Percentiles rank a stretch among this genome's conserved stretches.
Conservation (phyloP, 2,329 filamentous ascomycete species). For the Colletotrichum lupini region DNA sequence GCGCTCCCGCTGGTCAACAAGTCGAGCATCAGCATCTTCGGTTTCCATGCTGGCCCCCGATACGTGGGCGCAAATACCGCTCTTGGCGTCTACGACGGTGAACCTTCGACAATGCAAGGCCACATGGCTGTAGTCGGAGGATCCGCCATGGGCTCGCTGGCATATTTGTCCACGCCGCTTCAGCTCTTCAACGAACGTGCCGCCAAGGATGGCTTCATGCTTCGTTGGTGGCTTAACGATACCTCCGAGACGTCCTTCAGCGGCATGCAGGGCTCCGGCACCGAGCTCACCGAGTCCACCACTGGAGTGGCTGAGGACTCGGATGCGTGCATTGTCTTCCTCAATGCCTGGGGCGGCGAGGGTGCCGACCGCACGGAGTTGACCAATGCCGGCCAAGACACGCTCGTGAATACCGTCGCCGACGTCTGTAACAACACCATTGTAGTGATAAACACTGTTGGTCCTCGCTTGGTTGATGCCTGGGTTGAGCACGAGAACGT, state of each 20-base stretch:
- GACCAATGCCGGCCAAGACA: constrained; percentile 73
- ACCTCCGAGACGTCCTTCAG: constrained; percentile 62
- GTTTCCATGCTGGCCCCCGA: constrained; percentile 54
- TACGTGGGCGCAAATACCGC: constrained; percentile 67
- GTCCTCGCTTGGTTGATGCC: constrained; percentile 60
- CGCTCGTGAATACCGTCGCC: constrained; percentile 66
- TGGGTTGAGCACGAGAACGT: constrained; percentile 65
- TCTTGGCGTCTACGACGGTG: constrained; percentile 65
- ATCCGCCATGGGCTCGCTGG: constrained; percentile 49
- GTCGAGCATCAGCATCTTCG: constrained; percentile 19
- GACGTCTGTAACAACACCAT: constrained; percentile 69
- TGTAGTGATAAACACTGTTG: constrained; percentile 74
- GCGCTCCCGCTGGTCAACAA: constrained; percentile 69
- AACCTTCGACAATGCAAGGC: constrained; percentile 47
- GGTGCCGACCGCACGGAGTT: constrained; percentile 72
- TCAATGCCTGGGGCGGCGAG: constrained; percentile 78
- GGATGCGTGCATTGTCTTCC: constrained; percentile 76
- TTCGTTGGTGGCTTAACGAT: constrained; percentile 69
- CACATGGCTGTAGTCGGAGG: constrained; percentile 53
- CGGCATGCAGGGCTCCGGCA: constrained; percentile 67
- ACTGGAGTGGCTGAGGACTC: constrained; percentile 57
- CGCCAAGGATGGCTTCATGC: constrained; percentile 75
- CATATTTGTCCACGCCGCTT: constrained; percentile 62
- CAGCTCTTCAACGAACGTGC: constrained; percentile 71
- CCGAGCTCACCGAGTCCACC: constrained; percentile 37